phyloP scores from a whole-genome alignment of 306 rosid species.

The Morella rubra region DNA sequence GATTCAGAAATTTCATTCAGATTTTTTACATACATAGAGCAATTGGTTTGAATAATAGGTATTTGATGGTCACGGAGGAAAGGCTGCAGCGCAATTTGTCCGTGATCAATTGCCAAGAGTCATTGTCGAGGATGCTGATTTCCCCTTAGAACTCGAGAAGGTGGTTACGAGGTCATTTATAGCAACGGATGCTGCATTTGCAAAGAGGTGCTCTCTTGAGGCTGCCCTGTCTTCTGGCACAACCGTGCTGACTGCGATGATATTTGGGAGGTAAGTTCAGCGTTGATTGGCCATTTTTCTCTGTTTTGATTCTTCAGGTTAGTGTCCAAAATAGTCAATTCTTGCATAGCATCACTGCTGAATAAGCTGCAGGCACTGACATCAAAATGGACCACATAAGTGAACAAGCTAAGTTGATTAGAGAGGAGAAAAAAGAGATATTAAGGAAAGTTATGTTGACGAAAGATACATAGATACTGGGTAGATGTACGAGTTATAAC shows the following conservation, averaged over 20 bases:
- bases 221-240: slow-evolving; percentile 84
- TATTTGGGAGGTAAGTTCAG: slow-evolving; percentile 71
- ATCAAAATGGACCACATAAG: not conserved
- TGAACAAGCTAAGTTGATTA: too few relatives aligned
- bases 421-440: not conserved
- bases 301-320: not conserved
- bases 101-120: slow-evolving; percentile 85
- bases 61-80: slow-evolving; percentile 96
- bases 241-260: slow-evolving; percentile 90
- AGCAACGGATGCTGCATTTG: slow-evolving; percentile 82
- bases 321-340: not conserved
- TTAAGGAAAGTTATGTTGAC: not conserved
- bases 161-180: slow-evolving; percentile 81
- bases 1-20: not conserved
- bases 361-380: not conserved
- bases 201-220: slow-evolving; percentile 55
- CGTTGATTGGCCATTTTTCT: slow-evolving; percentile 11
- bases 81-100: slow-evolving; percentile 79
- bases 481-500: not conserved
- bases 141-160: slow-evolving; percentile 86
- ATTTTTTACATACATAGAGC: slow-evolving; percentile 18
- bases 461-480: not conserved
- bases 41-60: slow-evolving; percentile 53
- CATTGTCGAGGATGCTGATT: slow-evolving; percentile 83
- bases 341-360: not conserved